These are phyloP conservation scores for Dactylella cylindrospora DNA, from an alignment of 2,329 filamentous ascomycete genomes.

Conservation along the genomic window DNA sequence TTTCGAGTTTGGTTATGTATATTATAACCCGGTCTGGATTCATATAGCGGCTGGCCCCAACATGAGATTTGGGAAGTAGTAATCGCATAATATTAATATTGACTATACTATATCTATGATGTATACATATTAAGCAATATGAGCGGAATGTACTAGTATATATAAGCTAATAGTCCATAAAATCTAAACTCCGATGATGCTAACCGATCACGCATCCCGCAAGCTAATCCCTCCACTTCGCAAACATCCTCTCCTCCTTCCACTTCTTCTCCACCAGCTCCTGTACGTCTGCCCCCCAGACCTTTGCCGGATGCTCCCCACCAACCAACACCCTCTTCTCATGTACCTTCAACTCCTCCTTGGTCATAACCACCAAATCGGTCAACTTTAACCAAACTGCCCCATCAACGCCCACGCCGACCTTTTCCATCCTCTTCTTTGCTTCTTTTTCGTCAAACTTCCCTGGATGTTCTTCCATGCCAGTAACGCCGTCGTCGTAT, in stretches of 20 bases:
- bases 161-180: too few relatives aligned
- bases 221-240: constrained; percentile 35
- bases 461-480: constrained; percentile 59
- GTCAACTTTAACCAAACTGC: constrained; percentile 24
- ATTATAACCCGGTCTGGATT: too few relatives aligned
- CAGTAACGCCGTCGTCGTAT: constrained; percentile 59
- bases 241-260: constrained; percentile 62
- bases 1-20: too few relatives aligned
- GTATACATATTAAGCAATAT: too few relatives aligned
- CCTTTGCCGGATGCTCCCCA: constrained; percentile 65
- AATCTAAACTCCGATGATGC: too few relatives aligned
- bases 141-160: too few relatives aligned
- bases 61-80: too few relatives aligned
- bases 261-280: constrained; percentile 67
- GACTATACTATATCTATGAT: too few relatives aligned
- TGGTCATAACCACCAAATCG: constrained; percentile 87
- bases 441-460: constrained; percentile 61
- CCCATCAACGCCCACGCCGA: constrained; percentile 59
- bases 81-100: too few relatives aligned
- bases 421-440: constrained; percentile 74
- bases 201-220: too few relatives aligned
- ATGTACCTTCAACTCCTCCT: constrained; percentile 79
- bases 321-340: constrained; percentile 76
- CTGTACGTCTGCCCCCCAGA: constrained; percentile 72
- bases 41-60: too few relatives aligned